Base-by-base conservation (phyloP, 108 stramenopile genomes). In the Cylindrotheca fusiformis region DNA sequence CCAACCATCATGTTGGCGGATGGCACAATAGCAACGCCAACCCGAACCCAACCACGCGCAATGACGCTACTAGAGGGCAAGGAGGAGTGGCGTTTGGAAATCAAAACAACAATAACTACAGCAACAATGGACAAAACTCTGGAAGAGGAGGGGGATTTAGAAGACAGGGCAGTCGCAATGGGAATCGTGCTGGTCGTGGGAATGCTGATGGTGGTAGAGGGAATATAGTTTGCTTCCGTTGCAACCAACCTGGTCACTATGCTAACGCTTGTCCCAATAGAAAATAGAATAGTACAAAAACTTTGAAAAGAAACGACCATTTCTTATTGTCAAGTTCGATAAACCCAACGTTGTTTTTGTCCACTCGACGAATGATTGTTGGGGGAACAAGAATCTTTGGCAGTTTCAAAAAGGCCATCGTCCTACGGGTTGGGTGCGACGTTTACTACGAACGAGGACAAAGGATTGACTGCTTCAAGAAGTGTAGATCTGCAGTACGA, bases 221-320 rank as follows among this genome's bases (percentile, higher is more conserved):
- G 21, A 61, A 46, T n/a, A 17, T 30, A 8, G 63, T 64, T 53
- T 84, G 83, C 58, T 84, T 44, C 30, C 33, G 64, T n/a, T 84
- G 83, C 48, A 73, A 73, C 17, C 68, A 79, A 17, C 55, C 77
- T 29, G 75, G 79, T 0, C 83, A 84, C 53, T 84, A 49, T 60
- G 83, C 83, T 0, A 84, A 76, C 62, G 65, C 56, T 22, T 84
- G 83, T 68, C 77, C 80, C 26, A 41, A 41, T 41, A 14, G 36
- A 41, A 41, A 41, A 6, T 41, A 41, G n/a, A n/a, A n/a, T n/a
- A n/a, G n/a, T n/a, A n/a, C n/a, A n/a, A n/a, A n/a, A n/a, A n/a
- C n/a, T n/a, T n/a, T n/a, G n/a, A n/a, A n/a, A n/a, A n/a, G n/a
- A n/a, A n/a, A n/a, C n/a, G n/a, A n/a, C n/a, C n/a, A n/a, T n/a